These are phyloP conservation scores for Trapa incisa DNA, from an alignment of 345 rosid genomes.

Conservation along the genomic window DNA sequence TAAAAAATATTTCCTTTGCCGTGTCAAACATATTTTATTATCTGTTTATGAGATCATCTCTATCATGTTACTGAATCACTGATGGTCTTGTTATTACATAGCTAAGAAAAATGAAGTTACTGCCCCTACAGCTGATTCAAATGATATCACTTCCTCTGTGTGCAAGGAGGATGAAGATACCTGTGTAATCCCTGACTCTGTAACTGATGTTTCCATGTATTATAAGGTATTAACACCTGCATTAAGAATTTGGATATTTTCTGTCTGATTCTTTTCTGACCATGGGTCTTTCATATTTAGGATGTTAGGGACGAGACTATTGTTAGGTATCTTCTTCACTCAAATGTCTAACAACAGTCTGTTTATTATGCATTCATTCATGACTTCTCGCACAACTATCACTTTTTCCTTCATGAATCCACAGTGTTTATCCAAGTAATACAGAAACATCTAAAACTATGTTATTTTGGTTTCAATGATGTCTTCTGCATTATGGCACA, in stretches of 20 bases:
- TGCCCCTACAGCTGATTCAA: constrained; percentile 18
- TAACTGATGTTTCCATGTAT: constrained; percentile 5
- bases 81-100: constrained; percentile 9
- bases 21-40: neutral
- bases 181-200: constrained; percentile 20
- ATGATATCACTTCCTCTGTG: constrained; percentile 13
- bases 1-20: neutral
- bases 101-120: constrained; percentile 31
- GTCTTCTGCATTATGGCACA: too few relatives aligned
- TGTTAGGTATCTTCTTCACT: neutral
- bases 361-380: neutral
- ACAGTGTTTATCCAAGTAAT: too few relatives aligned
- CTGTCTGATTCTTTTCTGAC: neutral
- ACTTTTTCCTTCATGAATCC: neutral
- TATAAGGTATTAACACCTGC: too few relatives aligned
- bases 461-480: too few relatives aligned
- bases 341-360: neutral
- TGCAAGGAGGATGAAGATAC: constrained; percentile 16
- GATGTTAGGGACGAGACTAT: neutral
- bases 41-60: neutral
- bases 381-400: neutral
- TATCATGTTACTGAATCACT: neutral
- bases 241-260: neutral
- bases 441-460: too few relatives aligned
- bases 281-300: neutral